Percentiles rank a stretch among this genome's conserved stretches.
These are phyloP conservation scores for Phlebiopsis flavidoalba DNA, from an alignment of 768 basidiomycete species.

Conservation along the genomic window DNA sequence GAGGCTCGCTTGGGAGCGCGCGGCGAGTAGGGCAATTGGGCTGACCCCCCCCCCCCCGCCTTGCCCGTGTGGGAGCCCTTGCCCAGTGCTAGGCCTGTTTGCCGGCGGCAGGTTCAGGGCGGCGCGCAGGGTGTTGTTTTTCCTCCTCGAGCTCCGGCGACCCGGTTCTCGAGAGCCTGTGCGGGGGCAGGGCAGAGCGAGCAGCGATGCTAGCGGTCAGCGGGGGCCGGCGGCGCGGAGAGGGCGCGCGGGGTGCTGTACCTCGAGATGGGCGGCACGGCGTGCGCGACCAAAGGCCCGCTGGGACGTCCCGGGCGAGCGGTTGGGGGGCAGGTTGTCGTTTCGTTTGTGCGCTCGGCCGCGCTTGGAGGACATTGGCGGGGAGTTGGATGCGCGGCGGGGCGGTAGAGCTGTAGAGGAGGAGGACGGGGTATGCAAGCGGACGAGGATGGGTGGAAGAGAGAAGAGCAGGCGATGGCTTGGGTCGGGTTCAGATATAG, in stretches of 20 bases:
- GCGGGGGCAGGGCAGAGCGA: constrained; percentile 25
- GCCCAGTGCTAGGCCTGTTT: constrained; percentile 63
- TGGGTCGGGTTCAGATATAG: constrained; percentile 26
- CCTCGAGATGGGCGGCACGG: constrained; percentile 82
- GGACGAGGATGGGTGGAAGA: constrained; percentile 27
- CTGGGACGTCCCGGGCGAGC: constrained; percentile 78
- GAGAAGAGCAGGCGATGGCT: constrained; percentile 30
- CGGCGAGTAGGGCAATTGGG: constrained; percentile 35
- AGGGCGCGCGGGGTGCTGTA: constrained; percentile 29
- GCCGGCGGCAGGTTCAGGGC: constrained; percentile 72
- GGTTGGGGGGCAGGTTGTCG: constrained; percentile 73
- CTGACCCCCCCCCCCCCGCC: too few relatives aligned
- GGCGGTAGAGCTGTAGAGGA: neutral
- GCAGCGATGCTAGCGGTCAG: neutral
- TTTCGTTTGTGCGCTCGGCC: constrained; percentile 81
- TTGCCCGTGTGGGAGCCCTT: constrained; percentile 88
- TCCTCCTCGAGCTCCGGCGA: constrained; percentile 82
- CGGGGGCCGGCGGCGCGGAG: constrained; percentile 14
- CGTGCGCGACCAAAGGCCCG: constrained; percentile 86
- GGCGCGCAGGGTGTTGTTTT: constrained; percentile 66
- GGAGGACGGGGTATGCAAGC: constrained; percentile 15
- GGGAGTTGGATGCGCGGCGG: too few relatives aligned
- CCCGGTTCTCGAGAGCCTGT: constrained; percentile 76
- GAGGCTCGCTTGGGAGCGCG: neutral
- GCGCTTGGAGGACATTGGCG: constrained; percentile 77